Percentiles rank a stretch among this genome's conserved stretches.
Evolutionary conservation across 2,329 filamentous ascomycete species (phyloP).

Genomic region (Tolypocladium tropicale): DNA sequence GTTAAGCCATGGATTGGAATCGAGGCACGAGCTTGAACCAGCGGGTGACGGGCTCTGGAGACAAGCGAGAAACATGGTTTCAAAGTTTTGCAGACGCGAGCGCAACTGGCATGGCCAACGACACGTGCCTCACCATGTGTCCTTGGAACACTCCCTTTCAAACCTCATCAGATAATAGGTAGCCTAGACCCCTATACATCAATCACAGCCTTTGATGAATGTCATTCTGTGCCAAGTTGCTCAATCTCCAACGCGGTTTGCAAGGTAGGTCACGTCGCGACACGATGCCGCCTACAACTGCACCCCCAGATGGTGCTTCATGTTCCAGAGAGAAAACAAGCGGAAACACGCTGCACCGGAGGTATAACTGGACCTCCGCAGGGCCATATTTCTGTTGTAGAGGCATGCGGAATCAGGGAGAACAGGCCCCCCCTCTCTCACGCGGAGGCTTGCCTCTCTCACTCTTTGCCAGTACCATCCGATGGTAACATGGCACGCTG

Average conservation of each 20-base stretch:
- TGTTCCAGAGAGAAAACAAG: too few relatives aligned
- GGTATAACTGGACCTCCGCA: background rate
- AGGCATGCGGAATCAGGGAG: too few relatives aligned
- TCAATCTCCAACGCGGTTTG: background rate
- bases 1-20: background rate
- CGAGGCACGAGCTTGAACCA: background rate
- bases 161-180: background rate
- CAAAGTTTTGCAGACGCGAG: background rate
- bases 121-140: background rate
- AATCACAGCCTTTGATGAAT: too few relatives aligned
- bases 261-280: background rate
- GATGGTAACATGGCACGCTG: too few relatives aligned
- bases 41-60: background rate
- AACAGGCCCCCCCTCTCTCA: too few relatives aligned
- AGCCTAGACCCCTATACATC: background rate
- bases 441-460: too few relatives aligned
- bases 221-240: background rate
- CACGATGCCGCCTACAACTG: background rate
- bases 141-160: background rate
- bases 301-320: too few relatives aligned
- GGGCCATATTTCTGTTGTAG: background rate
- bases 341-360: background rate
- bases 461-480: too few relatives aligned
- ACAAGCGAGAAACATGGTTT: background rate
- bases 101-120: background rate